Conservation (phyloP, 2,329 filamentous ascomycete species). For the Chalara sp. region DNA sequence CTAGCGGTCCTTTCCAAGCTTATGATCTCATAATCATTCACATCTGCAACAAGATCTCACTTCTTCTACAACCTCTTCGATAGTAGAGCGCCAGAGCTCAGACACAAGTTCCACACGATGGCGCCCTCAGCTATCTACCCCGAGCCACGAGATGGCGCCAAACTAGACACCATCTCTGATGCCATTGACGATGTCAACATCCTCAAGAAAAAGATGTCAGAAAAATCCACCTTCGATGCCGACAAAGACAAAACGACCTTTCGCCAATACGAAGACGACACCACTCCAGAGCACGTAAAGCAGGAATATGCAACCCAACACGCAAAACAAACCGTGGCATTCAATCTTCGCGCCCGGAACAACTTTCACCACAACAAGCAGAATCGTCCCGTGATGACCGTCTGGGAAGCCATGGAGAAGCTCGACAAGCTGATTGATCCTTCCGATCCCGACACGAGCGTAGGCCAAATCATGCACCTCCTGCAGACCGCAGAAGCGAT, state of each 20-base stretch:
- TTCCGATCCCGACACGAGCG: conserved; percentile 80
- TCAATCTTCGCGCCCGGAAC: conserved; percentile 76
- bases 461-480: conserved; percentile 85
- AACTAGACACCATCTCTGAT: conserved; percentile 38
- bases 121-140: conserved; percentile 17
- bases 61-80: no score
- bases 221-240: conserved; percentile 60
- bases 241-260: conserved; percentile 75
- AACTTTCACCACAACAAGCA: conserved; percentile 54
- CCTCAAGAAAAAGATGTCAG: conserved; percentile 42
- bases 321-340: conserved; percentile 69
- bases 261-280: conserved; percentile 69
- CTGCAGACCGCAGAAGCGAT: conserved; percentile 87
- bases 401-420: conserved; percentile 91
- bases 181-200: conserved; percentile 50
- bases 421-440: conserved; percentile 88
- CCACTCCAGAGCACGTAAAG: conserved; percentile 75
- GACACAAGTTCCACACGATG: conserved; percentile 10
- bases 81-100: no score
- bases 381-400: conserved; percentile 63
- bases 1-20: no score
- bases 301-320: conserved; percentile 74
- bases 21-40: no score
- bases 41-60: no score
- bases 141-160: conserved; percentile 16